Evolutionary conservation across 225 moss, liverwort and hornwort genomes (phyloP), one percentile per base, ranked within the genome.

Genomic region (Pseudisothecium myosuroides): DNA sequence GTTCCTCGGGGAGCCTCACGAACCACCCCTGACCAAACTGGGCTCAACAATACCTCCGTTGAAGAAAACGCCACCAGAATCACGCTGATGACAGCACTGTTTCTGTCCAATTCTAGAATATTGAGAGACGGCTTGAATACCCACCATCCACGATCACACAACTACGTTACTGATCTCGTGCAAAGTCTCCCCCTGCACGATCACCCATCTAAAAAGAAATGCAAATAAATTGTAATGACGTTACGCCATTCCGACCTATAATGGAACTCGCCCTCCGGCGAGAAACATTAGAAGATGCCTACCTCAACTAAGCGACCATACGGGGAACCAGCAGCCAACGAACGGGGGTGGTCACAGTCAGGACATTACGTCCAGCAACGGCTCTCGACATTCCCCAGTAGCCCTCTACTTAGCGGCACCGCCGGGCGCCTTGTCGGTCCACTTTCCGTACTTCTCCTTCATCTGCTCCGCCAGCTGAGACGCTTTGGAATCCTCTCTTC

Each of bases 381-480:
- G 26, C 88, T 72, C 64, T 8, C 39, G 69, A 12, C 85, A 54
- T 75, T 56, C 88, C 73, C 60, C 21, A 23, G 82, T 32, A 7
- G 39, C 68, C 58, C 55, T 89, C 18, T 43, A 94, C 91, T 94
- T 92, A 2, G 94, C 87, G 43, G 87, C 94, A 52, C 90, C 91
- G 41, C 87, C 91, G 3, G 93, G 74, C 17, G 64, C 91, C 90
- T 92, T 94, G 90, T 94, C 94, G 10, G 94, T 93, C 94, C 94
- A 94, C 88, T 94, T 94, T 5, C 94, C 94, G 26, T 94, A 94
- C 92, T 94, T 94, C 87, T 94, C 90, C 85, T 88, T 93, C 94
- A 94, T 94, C 91, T 93, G 94, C 87, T 94, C 94, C 24, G 93
- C 93, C 82, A 94, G 88, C 90, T 94, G 94, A 36, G 93, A 36